phyloP scores from a whole-genome alignment of 2,329 filamentous ascomycete species.

The Byssothecium circinans region DNA sequence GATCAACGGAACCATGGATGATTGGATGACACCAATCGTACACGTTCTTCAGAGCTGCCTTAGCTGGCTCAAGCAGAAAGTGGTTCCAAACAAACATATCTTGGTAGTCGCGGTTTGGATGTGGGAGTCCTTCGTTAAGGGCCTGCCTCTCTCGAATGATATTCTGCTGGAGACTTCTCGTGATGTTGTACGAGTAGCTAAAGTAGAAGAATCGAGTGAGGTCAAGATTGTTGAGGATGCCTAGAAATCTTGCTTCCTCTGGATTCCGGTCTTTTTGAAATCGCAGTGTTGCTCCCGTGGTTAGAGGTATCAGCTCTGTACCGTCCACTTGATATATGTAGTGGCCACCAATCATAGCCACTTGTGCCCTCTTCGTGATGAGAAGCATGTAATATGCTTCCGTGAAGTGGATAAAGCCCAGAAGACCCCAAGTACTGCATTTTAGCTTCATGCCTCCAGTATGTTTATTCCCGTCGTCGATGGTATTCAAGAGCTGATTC shows the following conservation, averaged over 20 bases:
- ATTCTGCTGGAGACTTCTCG: slow-evolving; percentile 87
- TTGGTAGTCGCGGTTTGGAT: slow-evolving; percentile 70
- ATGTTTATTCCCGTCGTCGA: slow-evolving; percentile 90
- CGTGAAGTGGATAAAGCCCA: slow-evolving; percentile 96
- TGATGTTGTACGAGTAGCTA: slow-evolving; percentile 97
- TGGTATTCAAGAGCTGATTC: slow-evolving; percentile 87
- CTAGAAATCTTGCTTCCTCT: slow-evolving; percentile 86
- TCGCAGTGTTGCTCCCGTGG: slow-evolving; percentile 66
- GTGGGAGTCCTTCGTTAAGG: slow-evolving; percentile 64
- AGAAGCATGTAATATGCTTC: slow-evolving; percentile 96
- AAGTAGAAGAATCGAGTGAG: slow-evolving; percentile 94
- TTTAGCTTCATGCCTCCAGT: slow-evolving; percentile 88
- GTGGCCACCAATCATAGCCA: slow-evolving; percentile 93
- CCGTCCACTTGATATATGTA: slow-evolving; percentile 95
- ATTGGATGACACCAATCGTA: slow-evolving; percentile 97
- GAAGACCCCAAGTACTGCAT: slow-evolving; percentile 87
- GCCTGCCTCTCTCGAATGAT: slow-evolving; percentile 77
- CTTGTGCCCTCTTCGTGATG: slow-evolving; percentile 93
- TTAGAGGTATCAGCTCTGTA: slow-evolving; percentile 87
- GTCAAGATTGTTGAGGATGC: slow-evolving; percentile 88
- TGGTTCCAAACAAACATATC: slow-evolving; percentile 99
- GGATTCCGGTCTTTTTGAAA: slow-evolving; percentile 80
- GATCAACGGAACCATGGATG: slow-evolving; percentile 94
- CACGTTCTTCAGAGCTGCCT: slow-evolving; percentile 69
- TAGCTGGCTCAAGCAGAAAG: slow-evolving; percentile 78